phyloP scores from a whole-genome alignment of 768 basidiomycete species.

The Leccinum imitatum region DNA sequence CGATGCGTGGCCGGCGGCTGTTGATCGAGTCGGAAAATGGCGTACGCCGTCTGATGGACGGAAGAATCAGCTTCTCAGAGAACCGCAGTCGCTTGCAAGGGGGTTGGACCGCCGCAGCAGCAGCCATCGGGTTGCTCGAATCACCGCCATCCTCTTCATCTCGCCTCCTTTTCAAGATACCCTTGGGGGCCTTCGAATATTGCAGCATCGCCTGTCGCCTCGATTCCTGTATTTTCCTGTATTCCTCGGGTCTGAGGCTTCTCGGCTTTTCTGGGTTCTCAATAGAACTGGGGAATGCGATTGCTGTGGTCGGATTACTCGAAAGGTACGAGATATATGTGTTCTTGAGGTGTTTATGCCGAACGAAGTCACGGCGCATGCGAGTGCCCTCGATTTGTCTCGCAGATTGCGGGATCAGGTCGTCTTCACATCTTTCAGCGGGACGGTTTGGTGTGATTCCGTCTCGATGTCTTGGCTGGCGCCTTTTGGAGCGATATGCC shows the following conservation, averaged over 20 bases:
- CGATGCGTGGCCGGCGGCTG: conserved; percentile 19
- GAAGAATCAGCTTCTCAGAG: conserved; percentile 4
- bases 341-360: conserved; percentile 30
- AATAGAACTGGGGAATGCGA: conserved; percentile 17
- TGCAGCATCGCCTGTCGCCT: conserved; percentile 31
- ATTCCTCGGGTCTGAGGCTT: conserved; percentile 26
- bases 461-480: conserved; percentile 1
- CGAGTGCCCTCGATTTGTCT: conserved; percentile 26
- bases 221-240: conserved; percentile 22
- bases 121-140: background rate
- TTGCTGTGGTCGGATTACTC: conserved; percentile 8
- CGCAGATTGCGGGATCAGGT: conserved; percentile 16
- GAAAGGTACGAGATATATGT: conserved; percentile 27
- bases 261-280: conserved; percentile 20
- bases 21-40: conserved; percentile 13
- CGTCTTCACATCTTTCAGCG: conserved; percentile 22
- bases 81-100: conserved; percentile 28
- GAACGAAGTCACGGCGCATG: conserved; percentile 29
- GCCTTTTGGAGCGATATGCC: conserved; percentile 12
- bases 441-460: background rate
- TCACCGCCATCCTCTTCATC: conserved; percentile 20
- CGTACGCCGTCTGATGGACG: conserved; percentile 13
- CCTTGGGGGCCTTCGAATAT: conserved; percentile 23
- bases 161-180: conserved; percentile 31
- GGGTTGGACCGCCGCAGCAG: background rate